Evolutionary conservation across 768 basidiomycete genomes (phyloP), one percentile per base, ranked within the genome.

Genomic region (Holtermanniella nyarrowii): DNA sequence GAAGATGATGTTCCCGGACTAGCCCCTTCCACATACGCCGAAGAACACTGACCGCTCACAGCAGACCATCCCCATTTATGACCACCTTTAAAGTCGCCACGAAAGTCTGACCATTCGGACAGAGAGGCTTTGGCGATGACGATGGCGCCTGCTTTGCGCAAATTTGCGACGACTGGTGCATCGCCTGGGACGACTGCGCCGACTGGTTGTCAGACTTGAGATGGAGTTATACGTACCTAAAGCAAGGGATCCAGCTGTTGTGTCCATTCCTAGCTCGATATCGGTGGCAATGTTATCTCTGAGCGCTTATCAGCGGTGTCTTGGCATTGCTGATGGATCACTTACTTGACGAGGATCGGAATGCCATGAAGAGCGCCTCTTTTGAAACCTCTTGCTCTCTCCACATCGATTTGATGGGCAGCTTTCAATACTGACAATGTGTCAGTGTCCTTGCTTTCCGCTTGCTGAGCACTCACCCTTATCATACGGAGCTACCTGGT

Each of bases 111-210:
- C 24, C 52, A 52, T 16, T 58, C 44, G 13, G 50, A 49, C 46
- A 58, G 21, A 39, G 49, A 49, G 24, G 60, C 40, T 46, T 61
- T 61, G 42, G 50, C 60, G 5, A 61, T 39, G 47, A 61, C 54
- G 52, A 57, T 57, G 11, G 56, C 56, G 5, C 56, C 56, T 7
- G 56, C 52, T 27, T 42, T 53, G 3, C 53, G 23, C 3, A 58
- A 49, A 23, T 54, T 40, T 42, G 49, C 42, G 42, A 58, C 53
- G 13, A 58, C 44, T 25, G 16, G 10, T 3, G 46, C 46, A 48
- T 26, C 18, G 5, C 16, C 37, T 23, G 25, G 26, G 5, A 48
- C 46, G 14, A 48, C 46, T 31, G 46, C 26, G 12, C 27, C 46
- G 4, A n/a, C 46, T 48, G n/a, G 3, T 13, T 4, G 16, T 31